Evolutionary conservation across 768 basidiomycete species (phyloP).

Genomic region (Boletus reticulatus): DNA sequence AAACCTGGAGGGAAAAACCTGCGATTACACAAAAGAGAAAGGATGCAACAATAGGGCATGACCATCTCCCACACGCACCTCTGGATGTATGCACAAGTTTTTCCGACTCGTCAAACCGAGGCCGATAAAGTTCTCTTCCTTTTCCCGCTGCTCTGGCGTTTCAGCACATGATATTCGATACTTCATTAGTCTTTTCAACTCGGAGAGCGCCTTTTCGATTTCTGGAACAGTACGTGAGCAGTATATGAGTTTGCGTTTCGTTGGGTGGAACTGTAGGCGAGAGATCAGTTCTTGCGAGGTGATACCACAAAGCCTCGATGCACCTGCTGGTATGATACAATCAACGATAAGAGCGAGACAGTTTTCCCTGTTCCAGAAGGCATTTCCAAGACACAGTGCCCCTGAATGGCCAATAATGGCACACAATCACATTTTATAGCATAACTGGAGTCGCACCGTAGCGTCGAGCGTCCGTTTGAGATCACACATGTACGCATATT

Average conservation of each 20-base stretch:
- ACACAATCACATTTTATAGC: background rate
- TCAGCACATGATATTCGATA: conserved; percentile 78
- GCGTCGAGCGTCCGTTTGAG: conserved; percentile 95
- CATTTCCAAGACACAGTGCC: conserved; percentile 99
- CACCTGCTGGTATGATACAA: conserved; percentile 96
- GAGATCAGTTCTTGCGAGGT: background rate
- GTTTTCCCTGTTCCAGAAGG: conserved; percentile 99
- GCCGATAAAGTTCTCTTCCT: conserved; percentile 82
- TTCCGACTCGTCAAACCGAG: conserved; percentile 93
- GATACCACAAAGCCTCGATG: conserved; percentile 22
- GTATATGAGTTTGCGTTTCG: conserved; percentile 92
- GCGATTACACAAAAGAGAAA: background rate
- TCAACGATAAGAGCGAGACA: conserved; percentile 90
- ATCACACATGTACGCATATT: conserved; percentile 99
- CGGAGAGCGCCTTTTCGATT: conserved; percentile 96
- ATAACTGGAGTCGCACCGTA: conserved; percentile 49
- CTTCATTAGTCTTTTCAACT: conserved; percentile 89
- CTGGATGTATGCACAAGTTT: conserved; percentile 94
- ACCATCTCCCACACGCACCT: conserved; percentile 47
- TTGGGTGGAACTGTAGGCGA: conserved; percentile 76
- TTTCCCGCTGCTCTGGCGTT: conserved; percentile 68
- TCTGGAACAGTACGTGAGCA: conserved; percentile 99
- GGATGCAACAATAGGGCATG: background rate
- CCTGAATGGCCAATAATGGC: conserved; percentile 46
- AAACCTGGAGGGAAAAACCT: conserved; percentile 52